A percentile compares a stretch with the other conserved stretches of the same genome.
Conservation (phyloP, 2,329 filamentous ascomycete species). For the Ceratocystis cacaofunesta region DNA sequence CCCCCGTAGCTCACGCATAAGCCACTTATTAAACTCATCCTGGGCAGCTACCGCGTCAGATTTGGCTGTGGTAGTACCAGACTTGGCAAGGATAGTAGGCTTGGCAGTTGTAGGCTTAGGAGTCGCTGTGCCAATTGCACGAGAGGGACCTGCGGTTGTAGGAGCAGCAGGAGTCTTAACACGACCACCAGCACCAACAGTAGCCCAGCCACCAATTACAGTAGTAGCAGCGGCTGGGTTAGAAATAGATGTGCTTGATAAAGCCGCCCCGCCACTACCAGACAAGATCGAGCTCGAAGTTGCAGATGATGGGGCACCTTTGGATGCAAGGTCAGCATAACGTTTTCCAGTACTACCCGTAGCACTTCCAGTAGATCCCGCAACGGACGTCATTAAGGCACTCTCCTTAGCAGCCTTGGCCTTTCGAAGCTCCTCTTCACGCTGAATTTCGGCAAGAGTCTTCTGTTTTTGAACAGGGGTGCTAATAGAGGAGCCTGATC, state of each 20-base stretch:
- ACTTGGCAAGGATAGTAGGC: constrained; percentile 37
- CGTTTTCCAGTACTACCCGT: constrained; percentile 55
- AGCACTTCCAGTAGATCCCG: constrained; percentile 22
- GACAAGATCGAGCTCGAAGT: constrained; percentile 22
- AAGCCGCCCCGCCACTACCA: constrained; percentile 27
- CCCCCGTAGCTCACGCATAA: constrained; percentile 65
- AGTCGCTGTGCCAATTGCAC: constrained; percentile 30
- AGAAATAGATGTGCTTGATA: constrained; percentile 29
- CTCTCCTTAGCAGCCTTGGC: constrained; percentile 44
- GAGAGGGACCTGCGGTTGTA: constrained; percentile 18
- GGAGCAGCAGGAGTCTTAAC: constrained; percentile 48
- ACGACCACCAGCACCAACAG: constrained; percentile 87
- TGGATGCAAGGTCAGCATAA: constrained; percentile 87
- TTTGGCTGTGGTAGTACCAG: constrained; percentile 32
- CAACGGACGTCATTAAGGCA: constrained; percentile 24
- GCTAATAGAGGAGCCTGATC: constrained; percentile 20
- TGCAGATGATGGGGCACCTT: constrained; percentile 31
- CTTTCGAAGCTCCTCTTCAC: constrained; percentile 86
- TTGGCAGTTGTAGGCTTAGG: constrained; percentile 32
- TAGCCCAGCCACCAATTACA: constrained; percentile 77
- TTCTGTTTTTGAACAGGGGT: constrained; percentile 50
- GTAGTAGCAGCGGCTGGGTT: constrained; percentile 94
- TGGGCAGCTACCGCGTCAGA: constrained; percentile 39
- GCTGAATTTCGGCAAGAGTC: constrained; percentile 89
- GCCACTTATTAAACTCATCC: constrained; percentile 92